Percentiles rank a stretch among this genome's conserved stretches.
Conservation (phyloP, 495 filamentous ascomycete genomes). For the Xylaria longipes region DNA sequence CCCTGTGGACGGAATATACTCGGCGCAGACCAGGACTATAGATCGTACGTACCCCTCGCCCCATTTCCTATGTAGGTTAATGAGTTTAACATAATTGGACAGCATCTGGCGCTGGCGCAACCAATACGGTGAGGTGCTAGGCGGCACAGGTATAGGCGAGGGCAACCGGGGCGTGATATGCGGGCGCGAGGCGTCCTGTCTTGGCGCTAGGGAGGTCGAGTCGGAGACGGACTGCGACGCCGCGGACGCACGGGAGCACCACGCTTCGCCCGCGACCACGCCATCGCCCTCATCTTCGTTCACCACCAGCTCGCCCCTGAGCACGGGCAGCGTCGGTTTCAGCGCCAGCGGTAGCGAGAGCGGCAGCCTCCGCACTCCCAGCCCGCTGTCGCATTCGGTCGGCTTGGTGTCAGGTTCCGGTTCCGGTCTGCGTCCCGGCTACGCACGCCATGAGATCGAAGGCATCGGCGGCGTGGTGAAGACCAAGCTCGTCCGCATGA, state of each 20-base stretch:
- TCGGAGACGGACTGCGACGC: constrained; percentile 81
- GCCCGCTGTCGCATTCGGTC: constrained; percentile 34
- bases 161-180: constrained; percentile 87
- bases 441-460: constrained; percentile 83
- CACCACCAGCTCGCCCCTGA: constrained; percentile 34
- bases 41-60: constrained; percentile 43
- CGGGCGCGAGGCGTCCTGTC: constrained; percentile 71
- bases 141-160: constrained; percentile 86
- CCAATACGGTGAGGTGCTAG: constrained; percentile 79
- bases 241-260: constrained; percentile 57
- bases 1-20: constrained; percentile 75
- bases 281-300: constrained; percentile 38
- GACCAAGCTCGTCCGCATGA: constrained; percentile 76
- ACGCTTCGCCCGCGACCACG: constrained; percentile 31
- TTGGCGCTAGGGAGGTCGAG: constrained; percentile 74
- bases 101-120: constrained; percentile 89
- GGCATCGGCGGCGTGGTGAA: constrained; percentile 86
- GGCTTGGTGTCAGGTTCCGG: constrained; percentile 5
- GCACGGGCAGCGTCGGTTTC: constrained; percentile 8
- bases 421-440: constrained; percentile 62
- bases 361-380: constrained; percentile 44
- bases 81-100: background rate
- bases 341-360: constrained; percentile 31
- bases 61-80: background rate
- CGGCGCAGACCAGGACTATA: constrained; percentile 74